These are phyloP conservation scores for Paraphaeosphaeria minitans DNA, from an alignment of 2,329 filamentous ascomycete species.

Conservation along the genomic window DNA sequence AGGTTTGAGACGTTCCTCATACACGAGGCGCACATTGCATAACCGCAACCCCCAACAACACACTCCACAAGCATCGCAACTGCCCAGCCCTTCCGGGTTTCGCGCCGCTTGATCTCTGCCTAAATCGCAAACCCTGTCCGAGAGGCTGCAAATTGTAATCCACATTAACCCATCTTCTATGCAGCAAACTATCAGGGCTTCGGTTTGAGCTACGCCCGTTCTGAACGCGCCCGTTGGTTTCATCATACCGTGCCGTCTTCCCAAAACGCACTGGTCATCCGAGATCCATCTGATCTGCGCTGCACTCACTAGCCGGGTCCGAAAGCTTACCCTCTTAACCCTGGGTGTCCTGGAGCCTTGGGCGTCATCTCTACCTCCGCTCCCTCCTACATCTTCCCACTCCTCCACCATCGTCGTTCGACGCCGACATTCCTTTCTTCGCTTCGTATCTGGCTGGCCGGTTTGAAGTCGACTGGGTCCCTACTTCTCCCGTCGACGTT, in stretches of 20 bases:
- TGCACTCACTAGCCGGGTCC: constrained; percentile 24
- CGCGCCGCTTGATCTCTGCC: constrained; percentile 30
- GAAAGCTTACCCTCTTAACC: constrained; percentile 42
- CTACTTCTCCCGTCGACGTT: constrained; percentile 39
- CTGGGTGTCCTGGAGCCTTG: constrained; percentile 40
- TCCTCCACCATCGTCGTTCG: constrained; percentile 32
- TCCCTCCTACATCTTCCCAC: constrained; percentile 32
- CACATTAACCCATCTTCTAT: constrained; percentile 29
- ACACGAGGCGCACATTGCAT: constrained; percentile 42
- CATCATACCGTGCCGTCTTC: constrained; percentile 41
- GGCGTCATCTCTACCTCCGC: constrained; percentile 38
- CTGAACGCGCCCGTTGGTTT: constrained; percentile 41
- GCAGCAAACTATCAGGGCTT: constrained; percentile 33
- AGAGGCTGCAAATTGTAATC: constrained; percentile 34
- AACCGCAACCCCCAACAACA: constrained; percentile 28
- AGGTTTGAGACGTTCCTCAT: constrained; percentile 48
- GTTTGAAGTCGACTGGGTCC: constrained; percentile 46
- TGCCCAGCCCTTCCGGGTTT: constrained; percentile 27
- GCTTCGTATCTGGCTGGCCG: constrained; percentile 50
- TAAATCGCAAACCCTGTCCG: constrained; percentile 25
- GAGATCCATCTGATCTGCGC: constrained; percentile 43
- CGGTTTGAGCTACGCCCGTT: constrained; percentile 45
- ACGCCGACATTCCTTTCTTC: constrained; percentile 48
- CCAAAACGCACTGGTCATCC: constrained; percentile 35
- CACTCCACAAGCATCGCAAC: constrained; percentile 24